Evolutionary conservation across 352 stramenopile genomes (phyloP), one percentile per base, ranked within the genome.

Genomic region (Aphanomyces stellatus): DNA sequence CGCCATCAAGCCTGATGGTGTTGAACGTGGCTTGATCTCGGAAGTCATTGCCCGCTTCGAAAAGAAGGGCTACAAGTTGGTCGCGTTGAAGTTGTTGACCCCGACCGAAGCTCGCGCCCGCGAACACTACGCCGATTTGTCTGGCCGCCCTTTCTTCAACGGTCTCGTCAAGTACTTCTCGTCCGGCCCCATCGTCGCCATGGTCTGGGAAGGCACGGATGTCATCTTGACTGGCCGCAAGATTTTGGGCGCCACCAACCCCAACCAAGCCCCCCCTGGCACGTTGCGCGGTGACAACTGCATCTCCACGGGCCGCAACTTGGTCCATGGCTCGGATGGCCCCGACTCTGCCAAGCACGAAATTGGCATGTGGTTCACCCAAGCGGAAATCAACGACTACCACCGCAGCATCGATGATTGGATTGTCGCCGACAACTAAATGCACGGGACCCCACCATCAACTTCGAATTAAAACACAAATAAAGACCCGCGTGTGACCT

Each of bases 41-140:
- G 90, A 98, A 70, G 96, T 98, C 49, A 98, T 98, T 76, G 86
- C 68, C 62, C 85, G 94, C 69, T 98, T 98, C 72, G 92, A 98
- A 77, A 96, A 97, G 76, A 96, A 97, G 77, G 94, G 94, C 67
- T 98, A 98, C 88, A 98, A 98, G 78, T 85, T 95, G 68, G 88
- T 96, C 43, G 92, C 81, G 19, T 74, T 98, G 48, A 98, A 98
- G 83, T 87, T 98, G 77, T 90, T 98, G 66, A 97, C 90, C 64
- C 88, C 93, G 5, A 88, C 89, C 3, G 78, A 96, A 70, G 78
- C 93, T 79, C 94, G 95, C 67, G 90, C 91, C 41, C 80, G 93
- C 63, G 78, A 79, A 51, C 93, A 98, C 78, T 98, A 98, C 81
- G 89, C 91, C 46, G 95, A 98, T 72, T 81, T 98, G 62, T 81